Evolutionary conservation across 75 land plant species (phyloP).

Genomic region (Cunninghamia lanceolata): DNA sequence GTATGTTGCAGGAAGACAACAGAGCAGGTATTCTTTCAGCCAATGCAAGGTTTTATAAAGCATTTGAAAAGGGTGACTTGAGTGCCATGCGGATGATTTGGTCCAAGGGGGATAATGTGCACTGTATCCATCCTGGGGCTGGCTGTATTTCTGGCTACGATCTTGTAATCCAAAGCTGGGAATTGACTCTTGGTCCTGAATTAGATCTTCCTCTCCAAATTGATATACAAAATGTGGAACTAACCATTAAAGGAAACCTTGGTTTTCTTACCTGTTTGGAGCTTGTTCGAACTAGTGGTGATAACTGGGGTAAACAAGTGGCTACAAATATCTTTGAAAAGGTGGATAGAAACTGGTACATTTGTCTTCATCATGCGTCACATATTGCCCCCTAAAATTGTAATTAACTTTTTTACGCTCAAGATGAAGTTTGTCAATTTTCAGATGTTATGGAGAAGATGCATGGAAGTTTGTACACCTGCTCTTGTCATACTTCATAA

Average conservation of each 20-base stretch:
- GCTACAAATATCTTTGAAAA: constrained; percentile 94
- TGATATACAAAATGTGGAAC: constrained; percentile 60
- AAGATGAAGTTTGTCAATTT: not conserved
- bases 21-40: constrained; percentile 50
- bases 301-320: constrained; percentile 82
- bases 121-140: constrained; percentile 79
- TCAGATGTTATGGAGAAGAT: not conserved
- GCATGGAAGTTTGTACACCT: not conserved
- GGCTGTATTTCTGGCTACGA: constrained; percentile 78
- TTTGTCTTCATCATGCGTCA: constrained; percentile 89
- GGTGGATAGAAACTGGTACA: constrained; percentile 69
- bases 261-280: constrained; percentile 84
- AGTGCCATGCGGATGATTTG: constrained; percentile 65
- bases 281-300: constrained; percentile 67
- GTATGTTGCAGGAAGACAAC: constrained; percentile 59
- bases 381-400: constrained; percentile 23
- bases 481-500: not conserved
- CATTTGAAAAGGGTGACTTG: constrained; percentile 71
- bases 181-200: constrained; percentile 55
- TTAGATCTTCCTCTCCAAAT: constrained; percentile 69
- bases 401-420: not conserved
- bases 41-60: constrained; percentile 66
- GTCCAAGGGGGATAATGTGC: constrained; percentile 65
- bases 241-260: constrained; percentile 65
- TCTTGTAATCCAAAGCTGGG: constrained; percentile 78